Evolutionary conservation across 208 protist species (phyloP).

Genomic region (Acanthamoeba rhysodes): DNA sequence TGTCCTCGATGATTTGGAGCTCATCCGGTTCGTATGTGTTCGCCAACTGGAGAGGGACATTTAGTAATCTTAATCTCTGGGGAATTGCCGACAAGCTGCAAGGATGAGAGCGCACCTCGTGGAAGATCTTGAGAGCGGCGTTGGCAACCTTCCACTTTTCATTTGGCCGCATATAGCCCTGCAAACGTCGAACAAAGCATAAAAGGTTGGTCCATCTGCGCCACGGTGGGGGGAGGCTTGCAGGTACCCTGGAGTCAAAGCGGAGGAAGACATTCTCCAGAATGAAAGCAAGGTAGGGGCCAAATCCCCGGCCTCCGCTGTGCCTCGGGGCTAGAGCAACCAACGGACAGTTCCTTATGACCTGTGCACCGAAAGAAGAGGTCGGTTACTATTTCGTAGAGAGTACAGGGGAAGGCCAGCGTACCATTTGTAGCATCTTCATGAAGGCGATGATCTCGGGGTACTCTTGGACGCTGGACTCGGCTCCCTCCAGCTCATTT

Average conservation of each 20-base stretch:
- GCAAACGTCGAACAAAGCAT: background rate
- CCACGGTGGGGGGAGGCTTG: too few relatives aligned
- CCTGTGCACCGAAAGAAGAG: background rate
- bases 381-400: too few relatives aligned
- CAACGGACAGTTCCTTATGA: background rate
- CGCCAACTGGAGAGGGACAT: background rate
- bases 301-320: background rate
- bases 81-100: too few relatives aligned
- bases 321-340: background rate
- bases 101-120: background rate
- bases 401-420: background rate
- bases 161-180: slow-evolving; percentile 3
- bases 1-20: background rate
- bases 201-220: background rate
- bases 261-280: slow-evolving; percentile 71
- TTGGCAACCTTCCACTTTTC: slow-evolving; percentile 63
- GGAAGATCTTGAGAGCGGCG: slow-evolving; percentile 48
- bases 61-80: background rate
- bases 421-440: slow-evolving; percentile 34
- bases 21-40: background rate
- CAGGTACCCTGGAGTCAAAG: slow-evolving; percentile 22
- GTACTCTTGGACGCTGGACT: slow-evolving; percentile 56
- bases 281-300: slow-evolving; percentile 43
- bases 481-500: slow-evolving; percentile 36
- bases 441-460: slow-evolving; percentile 65